phyloP scores from a whole-genome alignment of 2,329 filamentous ascomycete species.

The Colletotrichum tropicale region DNA sequence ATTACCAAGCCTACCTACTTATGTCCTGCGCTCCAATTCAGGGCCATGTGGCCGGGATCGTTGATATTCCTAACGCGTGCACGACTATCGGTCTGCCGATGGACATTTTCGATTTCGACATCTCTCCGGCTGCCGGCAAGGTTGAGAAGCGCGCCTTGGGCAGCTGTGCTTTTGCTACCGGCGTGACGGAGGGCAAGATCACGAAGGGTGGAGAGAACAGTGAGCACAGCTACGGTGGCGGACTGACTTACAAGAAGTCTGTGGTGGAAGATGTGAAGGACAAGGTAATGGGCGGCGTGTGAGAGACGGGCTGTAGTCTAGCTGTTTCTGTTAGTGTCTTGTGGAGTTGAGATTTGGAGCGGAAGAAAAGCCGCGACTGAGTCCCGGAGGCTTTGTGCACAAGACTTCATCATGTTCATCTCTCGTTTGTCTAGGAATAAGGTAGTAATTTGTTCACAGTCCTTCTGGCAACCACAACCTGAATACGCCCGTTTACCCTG shows the following conservation, averaged over 20 bases:
- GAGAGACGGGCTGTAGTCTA: constrained; percentile 16
- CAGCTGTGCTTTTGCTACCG: constrained; percentile 67
- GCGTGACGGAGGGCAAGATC: constrained; percentile 47
- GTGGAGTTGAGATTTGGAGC: neutral
- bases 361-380: neutral
- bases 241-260: constrained; percentile 49
- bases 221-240: constrained; percentile 54
- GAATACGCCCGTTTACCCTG: neutral
- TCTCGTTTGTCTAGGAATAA: neutral
- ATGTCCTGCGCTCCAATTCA: constrained; percentile 86
- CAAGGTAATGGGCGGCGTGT: constrained; percentile 22
- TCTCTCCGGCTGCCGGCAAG: constrained; percentile 65
- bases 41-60: constrained; percentile 87
- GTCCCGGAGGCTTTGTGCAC: neutral
- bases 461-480: neutral
- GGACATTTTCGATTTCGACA: constrained; percentile 96
- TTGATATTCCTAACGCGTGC: constrained; percentile 90
- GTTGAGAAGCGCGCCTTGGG: constrained; percentile 39
- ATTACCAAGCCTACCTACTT: constrained; percentile 84
- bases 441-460: neutral
- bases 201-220: constrained; percentile 50
- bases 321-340: neutral
- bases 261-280: constrained; percentile 24
- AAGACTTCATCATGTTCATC: neutral
- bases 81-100: constrained; percentile 88